Conservation (phyloP, 257 asterid genomes). For the Schizonepeta tenuifolia region DNA sequence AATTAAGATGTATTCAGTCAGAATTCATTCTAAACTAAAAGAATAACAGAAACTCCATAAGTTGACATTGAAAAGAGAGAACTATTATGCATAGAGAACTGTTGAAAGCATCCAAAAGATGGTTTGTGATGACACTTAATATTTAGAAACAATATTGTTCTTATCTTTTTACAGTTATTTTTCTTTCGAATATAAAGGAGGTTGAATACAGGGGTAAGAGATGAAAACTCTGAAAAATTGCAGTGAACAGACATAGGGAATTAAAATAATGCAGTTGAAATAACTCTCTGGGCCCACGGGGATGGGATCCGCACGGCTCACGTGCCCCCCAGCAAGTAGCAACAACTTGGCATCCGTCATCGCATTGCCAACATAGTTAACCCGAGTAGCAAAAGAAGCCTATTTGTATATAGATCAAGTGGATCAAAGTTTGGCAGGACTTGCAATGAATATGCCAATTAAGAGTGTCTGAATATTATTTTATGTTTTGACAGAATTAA, state of each 20-base stretch:
- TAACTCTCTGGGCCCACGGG: too few relatives aligned
- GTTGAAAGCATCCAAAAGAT: slow-evolving; percentile 20
- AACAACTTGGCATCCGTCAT: neutral
- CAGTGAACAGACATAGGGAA: neutral
- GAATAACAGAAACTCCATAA: neutral
- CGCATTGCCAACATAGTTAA: neutral
- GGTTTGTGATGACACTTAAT: neutral
- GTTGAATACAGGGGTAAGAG: slow-evolving; percentile 2
- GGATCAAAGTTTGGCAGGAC: too few relatives aligned
- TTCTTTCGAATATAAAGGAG: slow-evolving; percentile 9
- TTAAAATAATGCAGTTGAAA: neutral
- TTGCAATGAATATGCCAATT: too few relatives aligned
- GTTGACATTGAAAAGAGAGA: slow-evolving; percentile 5
- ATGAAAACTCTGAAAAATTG: neutral
- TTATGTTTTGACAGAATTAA: too few relatives aligned
- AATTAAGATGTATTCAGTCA: slow-evolving; percentile 42
- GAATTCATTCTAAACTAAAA: slow-evolving; percentile 29
- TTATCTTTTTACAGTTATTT: neutral
- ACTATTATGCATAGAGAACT: slow-evolving; percentile 1
- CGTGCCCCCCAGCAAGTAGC: neutral
- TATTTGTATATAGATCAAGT: too few relatives aligned
- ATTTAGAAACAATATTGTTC: neutral
- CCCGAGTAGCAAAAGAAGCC: neutral
- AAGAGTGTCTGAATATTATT: too few relatives aligned
- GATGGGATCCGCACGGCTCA: neutral